phyloP scores from a whole-genome alignment of 2,329 filamentous ascomycete species.

The Aspergillus alliaceus region DNA sequence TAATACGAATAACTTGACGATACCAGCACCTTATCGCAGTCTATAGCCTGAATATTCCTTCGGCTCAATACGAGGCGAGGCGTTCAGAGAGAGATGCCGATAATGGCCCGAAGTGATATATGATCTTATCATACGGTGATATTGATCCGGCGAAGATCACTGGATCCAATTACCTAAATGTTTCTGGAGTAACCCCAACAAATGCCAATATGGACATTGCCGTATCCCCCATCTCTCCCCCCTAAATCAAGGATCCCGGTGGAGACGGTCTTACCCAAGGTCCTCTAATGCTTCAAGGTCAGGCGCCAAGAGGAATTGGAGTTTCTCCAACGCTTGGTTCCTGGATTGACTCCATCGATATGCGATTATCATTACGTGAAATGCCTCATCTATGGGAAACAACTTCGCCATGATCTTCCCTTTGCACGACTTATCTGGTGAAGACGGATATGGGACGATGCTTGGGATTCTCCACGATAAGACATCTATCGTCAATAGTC shows the following conservation, averaged over 20 bases:
- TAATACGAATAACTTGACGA: too few relatives aligned
- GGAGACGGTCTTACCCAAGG: background rate
- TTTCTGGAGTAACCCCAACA: background rate
- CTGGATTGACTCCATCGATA: background rate
- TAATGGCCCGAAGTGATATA: background rate
- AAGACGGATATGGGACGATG: background rate
- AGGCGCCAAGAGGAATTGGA: constrained; percentile 3
- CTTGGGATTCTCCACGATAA: background rate
- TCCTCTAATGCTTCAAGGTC: background rate
- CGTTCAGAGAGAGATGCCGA: too few relatives aligned
- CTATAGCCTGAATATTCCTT: background rate
- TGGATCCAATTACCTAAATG: background rate
- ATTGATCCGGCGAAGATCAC: background rate
- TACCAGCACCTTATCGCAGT: background rate
- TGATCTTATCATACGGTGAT: background rate
- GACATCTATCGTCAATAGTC: background rate
- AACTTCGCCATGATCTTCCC: background rate
- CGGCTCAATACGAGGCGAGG: too few relatives aligned
- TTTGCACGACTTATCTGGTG: background rate
- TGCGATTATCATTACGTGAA: constrained; percentile 6
- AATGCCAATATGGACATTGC: background rate
- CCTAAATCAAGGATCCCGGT: background rate
- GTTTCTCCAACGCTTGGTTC: background rate
- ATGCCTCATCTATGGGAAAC: background rate
- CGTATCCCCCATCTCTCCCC: background rate